Evolutionary conservation across 148 eudicot genomes (phyloP).

Genomic region (Rhododendron ovatum): DNA sequence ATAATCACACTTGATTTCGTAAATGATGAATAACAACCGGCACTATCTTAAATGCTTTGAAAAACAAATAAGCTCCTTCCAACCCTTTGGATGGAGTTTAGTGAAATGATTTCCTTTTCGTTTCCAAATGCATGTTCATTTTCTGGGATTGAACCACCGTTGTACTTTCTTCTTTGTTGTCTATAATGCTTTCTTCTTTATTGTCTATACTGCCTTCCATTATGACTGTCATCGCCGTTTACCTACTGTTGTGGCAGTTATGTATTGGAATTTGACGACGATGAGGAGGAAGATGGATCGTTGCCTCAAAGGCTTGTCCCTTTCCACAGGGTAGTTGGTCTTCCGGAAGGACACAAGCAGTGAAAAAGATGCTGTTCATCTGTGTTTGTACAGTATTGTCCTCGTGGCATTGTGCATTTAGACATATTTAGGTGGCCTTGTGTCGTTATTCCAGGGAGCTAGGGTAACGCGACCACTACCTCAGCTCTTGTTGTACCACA

Average conservation of each 20-base stretch:
- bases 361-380: conserved; percentile 24
- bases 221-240: background rate
- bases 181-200: background rate
- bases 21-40: background rate
- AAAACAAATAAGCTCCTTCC: background rate
- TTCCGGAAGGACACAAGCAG: conserved; percentile 88
- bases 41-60: background rate
- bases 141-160: background rate
- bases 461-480: background rate
- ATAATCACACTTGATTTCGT: background rate
- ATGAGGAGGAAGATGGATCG: conserved; percentile 96
- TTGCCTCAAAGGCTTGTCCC: conserved; percentile 85
- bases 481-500: background rate
- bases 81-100: background rate
- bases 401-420: background rate
- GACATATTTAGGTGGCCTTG: background rate
- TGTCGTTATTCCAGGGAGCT: background rate
- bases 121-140: background rate
- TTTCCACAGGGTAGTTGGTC: conserved; percentile 73
- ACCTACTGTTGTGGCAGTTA: conserved; percentile 43
- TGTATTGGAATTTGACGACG: conserved; percentile 84
- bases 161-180: background rate
- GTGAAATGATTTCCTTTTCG: background rate
- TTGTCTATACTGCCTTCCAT: background rate
- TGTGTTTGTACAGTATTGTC: background rate